These are phyloP conservation scores for Parietaria judaica DNA, from an alignment of 306 rosid genomes.

Conservation along the genomic window DNA sequence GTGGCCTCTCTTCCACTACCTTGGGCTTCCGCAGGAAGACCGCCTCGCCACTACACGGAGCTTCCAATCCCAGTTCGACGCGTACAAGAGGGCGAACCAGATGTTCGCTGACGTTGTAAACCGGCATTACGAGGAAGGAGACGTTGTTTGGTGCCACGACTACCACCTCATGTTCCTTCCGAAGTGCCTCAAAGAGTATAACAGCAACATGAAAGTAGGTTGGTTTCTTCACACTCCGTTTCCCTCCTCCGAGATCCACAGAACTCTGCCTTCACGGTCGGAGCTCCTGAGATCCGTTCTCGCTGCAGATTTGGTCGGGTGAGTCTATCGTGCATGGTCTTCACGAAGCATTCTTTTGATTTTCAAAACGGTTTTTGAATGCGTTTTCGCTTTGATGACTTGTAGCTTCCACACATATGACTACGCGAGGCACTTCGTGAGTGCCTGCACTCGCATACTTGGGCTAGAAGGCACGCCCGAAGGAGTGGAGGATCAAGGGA, in stretches of 20 bases:
- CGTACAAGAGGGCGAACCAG: conserved; percentile 87
- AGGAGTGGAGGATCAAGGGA: conserved; percentile 98
- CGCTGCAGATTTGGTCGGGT: conserved; percentile 96
- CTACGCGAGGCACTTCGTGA: conserved; percentile 95
- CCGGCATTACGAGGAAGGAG: conserved; percentile 79
- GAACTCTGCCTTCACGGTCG: conserved; percentile 81
- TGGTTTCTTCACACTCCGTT: conserved; percentile 99
- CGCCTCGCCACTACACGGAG: conserved; percentile 89
- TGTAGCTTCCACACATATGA: conserved; percentile 92
- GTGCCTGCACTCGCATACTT: conserved; percentile 96
- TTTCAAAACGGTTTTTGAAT: conserved; percentile 1
- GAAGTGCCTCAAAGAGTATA: conserved; percentile 69
- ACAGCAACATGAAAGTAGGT: conserved; percentile 81
- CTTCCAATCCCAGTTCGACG: conserved; percentile 92
- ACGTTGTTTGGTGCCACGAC: conserved; percentile 95
- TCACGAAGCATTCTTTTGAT: neutral
- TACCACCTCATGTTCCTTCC: conserved; percentile 98
- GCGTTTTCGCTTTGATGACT: conserved; percentile 19
- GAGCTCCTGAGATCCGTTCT: conserved; percentile 87
- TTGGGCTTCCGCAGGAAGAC: conserved; percentile 94
- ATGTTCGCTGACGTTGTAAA: conserved; percentile 93
- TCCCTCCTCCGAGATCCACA: conserved; percentile 97
- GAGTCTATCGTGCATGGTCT: conserved; percentile 24
- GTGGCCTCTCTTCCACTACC: conserved; percentile 97
- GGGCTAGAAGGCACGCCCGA: conserved; percentile 96